Evolutionary conservation across 352 stramenopile genomes (phyloP).

Genomic region (Phytophthora pini): DNA sequence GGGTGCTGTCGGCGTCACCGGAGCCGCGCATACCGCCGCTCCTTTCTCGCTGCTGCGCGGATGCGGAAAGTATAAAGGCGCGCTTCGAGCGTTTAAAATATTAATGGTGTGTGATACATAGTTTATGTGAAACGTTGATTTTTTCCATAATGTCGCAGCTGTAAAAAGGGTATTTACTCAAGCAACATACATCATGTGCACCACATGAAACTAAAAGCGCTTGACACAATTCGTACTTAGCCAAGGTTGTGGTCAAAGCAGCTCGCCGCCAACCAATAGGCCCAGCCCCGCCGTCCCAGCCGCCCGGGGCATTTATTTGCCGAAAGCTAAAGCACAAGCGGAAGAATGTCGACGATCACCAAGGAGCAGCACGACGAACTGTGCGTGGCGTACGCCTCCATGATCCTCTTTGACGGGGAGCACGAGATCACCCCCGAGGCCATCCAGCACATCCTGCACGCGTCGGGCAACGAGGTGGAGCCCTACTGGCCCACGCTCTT

Average conservation of each 20-base stretch:
- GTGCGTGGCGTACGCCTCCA: slow-evolving; percentile 81
- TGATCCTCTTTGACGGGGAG: slow-evolving; percentile 88
- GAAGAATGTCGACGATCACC: slow-evolving; percentile 77
- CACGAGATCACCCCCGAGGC: slow-evolving; percentile 83
- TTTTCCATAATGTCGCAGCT: slow-evolving; percentile 7
- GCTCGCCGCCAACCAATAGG: slow-evolving; percentile 46
- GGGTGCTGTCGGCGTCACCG: slow-evolving; percentile 12
- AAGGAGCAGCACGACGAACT: slow-evolving; percentile 91
- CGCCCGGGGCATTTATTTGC: slow-evolving; percentile 46
- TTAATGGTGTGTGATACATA: slow-evolving; percentile 2
- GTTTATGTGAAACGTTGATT: slow-evolving; percentile 2
- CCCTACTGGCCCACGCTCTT: slow-evolving; percentile 87
- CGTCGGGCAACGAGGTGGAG: slow-evolving; percentile 87
- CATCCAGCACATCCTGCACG: slow-evolving; percentile 66
- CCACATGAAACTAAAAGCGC: not conserved
- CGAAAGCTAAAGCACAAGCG: slow-evolving; percentile 53
- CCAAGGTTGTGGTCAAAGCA: slow-evolving; percentile 6
- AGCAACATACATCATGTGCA: slow-evolving; percentile 5
- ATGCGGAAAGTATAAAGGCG: slow-evolving; percentile 4
- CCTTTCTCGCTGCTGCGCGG: slow-evolving; percentile 1
- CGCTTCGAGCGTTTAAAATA: slow-evolving; percentile 31
- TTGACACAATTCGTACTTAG: slow-evolving; percentile 29
- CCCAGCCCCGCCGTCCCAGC: slow-evolving; percentile 4
- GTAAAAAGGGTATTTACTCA: slow-evolving; percentile 35
- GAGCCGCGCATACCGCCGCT: slow-evolving; percentile 17